Evolutionary conservation across 176 grass and related monocot genomes (phyloP).

Genomic region (Typha latifolia): DNA sequence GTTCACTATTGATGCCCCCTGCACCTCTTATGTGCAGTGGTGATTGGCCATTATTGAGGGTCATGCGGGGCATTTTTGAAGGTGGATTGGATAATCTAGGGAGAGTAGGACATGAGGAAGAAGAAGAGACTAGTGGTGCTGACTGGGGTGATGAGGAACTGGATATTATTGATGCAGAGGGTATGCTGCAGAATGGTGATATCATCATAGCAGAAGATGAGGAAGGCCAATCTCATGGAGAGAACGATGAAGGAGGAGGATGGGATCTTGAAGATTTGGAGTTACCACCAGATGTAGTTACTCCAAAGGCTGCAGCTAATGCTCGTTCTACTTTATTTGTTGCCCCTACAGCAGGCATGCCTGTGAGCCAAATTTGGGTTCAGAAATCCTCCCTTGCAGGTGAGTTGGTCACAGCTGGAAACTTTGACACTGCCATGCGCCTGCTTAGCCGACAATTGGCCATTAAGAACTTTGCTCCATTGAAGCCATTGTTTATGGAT

Average conservation of each 20-base stretch:
- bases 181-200: slow-evolving; percentile 53
- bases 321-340: slow-evolving; percentile 51
- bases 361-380: slow-evolving; percentile 91
- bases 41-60: slow-evolving; percentile 94
- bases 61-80: slow-evolving; percentile 90
- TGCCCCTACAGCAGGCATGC: slow-evolving; percentile 75
- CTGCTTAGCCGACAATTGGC: slow-evolving; percentile 83
- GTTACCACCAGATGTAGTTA: slow-evolving; percentile 62
- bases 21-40: slow-evolving; percentile 48
- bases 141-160: slow-evolving; percentile 96
- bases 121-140: slow-evolving; percentile 67
- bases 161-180: slow-evolving; percentile 74
- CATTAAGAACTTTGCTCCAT: slow-evolving; percentile 78
- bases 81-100: slow-evolving; percentile 69
- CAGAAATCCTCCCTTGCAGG: slow-evolving; percentile 97
- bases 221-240: slow-evolving; percentile 53
- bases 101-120: slow-evolving; percentile 54
- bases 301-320: slow-evolving; percentile 39
- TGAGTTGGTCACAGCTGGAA: slow-evolving; percentile 81
- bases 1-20: slow-evolving; percentile 72
- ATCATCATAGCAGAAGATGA: slow-evolving; percentile 37
- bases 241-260: slow-evolving; percentile 66
- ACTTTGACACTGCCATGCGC: slow-evolving; percentile 90
- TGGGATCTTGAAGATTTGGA: slow-evolving; percentile 98
- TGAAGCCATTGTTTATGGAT: slow-evolving; percentile 80